Base-by-base conservation (phyloP, 2,329 filamentous ascomycete genomes). In the Penicillium psychrosexuale region DNA sequence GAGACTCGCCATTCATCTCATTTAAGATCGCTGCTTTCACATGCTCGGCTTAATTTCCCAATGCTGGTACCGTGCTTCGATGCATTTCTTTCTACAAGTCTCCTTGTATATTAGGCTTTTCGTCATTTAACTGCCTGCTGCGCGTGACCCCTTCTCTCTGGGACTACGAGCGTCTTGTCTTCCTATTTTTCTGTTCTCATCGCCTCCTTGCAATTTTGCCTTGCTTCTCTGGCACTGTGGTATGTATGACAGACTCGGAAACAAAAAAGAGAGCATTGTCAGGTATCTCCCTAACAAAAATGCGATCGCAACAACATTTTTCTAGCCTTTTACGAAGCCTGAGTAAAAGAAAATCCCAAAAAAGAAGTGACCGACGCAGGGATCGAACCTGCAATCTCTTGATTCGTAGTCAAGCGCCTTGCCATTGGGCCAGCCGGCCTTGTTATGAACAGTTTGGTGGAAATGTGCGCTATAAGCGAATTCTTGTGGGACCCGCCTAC, bases 331-430 rank as follows among this genome's bases (percentile, higher is more conserved):
- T 38, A 15, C 9, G 12, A 31, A 5, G 7, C 17, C 22, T 28
- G 24, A 30, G 22, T 3, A 24, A 27, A 31, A 6, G n/a, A 0
- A 27, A 33, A 19, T 28, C 6, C 6, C 19, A 17, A 31, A 60
- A 67, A 70, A 61, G 53, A 36, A 58, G 38, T 71, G 69, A 71
- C 68, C 69, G 66, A 71, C 69, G 69, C 68, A 71, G 69, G 69
- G 62, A 47, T 77, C 74, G 74, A 77, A 77, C 75, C 75, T 75
- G 71, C 73, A 78, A 77, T 77, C 75, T 77, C 72, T 76, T 77
- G 75, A 77, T 77, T 75, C 76, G 76, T 77, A 78, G 76, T 78
- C 76, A 77, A 77, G 73, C 76, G 75, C 76, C 74, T 77, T 78
- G 71, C 76, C 75, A 77, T 77, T 77, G 73, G 74, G 75, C 74